Conservation (phyloP, 2,329 filamentous ascomycete genomes). For the Colletotrichum tropicicola region DNA sequence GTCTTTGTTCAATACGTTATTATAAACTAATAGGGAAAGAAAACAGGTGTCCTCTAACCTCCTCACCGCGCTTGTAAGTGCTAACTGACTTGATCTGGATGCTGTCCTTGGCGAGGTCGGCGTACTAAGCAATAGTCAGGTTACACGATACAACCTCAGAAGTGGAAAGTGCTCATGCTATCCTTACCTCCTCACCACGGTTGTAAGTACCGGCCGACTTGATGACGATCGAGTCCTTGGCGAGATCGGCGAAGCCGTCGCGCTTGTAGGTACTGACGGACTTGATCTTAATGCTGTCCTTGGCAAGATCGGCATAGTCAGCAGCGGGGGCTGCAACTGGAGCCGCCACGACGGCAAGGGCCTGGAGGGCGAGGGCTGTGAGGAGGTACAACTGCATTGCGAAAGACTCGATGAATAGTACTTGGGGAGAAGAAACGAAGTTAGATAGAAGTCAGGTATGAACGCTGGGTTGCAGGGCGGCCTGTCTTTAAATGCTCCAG, state of each 20-base stretch:
- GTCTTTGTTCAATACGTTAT: fast-evolving
- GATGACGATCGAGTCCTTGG: slow-evolving; percentile 7
- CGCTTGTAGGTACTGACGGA: not conserved
- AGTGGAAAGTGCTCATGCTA: too few species aligned
- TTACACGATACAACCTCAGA: too few species aligned
- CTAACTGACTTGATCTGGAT: not conserved
- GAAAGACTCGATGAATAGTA: not conserved
- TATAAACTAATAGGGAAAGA: not conserved
- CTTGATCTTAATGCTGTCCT: slow-evolving; percentile 15
- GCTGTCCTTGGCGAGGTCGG: not conserved
- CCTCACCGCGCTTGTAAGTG: slow-evolving; percentile 2
- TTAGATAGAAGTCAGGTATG: not conserved
- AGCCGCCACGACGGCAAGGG: slow-evolving; percentile 12
- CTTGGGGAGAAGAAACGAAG: too few species aligned
- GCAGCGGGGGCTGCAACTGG: slow-evolving; percentile 9
- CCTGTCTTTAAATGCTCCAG: not conserved
- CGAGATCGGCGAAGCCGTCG: not conserved
- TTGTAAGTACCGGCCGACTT: slow-evolving; percentile 6
- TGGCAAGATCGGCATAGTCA: not conserved
- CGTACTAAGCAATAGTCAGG: not conserved
- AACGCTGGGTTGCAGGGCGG: not conserved
- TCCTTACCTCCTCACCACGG: not conserved
- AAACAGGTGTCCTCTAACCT: not conserved
- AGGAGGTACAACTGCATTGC: slow-evolving; percentile 13
- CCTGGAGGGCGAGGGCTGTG: slow-evolving; percentile 12